Conservation (phyloP, 139 green algal species). For the Medakamo hakoo region DNA sequence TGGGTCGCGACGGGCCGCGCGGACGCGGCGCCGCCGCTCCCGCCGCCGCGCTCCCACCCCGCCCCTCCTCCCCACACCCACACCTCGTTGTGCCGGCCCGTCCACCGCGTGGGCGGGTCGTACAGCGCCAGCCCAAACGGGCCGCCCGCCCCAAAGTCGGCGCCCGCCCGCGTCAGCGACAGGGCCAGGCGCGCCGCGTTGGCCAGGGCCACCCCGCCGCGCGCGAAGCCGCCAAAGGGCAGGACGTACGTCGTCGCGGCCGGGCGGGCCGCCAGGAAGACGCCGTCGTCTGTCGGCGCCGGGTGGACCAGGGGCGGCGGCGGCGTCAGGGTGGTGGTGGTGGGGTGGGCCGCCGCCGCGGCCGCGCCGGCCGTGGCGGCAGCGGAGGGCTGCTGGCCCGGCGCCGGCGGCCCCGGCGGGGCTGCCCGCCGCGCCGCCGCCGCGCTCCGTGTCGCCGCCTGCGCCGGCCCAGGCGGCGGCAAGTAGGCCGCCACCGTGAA, state of each 20-base stretch:
- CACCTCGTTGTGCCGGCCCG: slow-evolving; percentile 12
- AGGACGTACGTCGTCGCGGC: not conserved
- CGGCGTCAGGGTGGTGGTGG: not conserved
- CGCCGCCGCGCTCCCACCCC: no score
- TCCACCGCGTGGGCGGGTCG: slow-evolving; percentile 7
- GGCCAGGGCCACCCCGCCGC: not conserved
- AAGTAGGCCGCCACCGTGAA: not conserved
- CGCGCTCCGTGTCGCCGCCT: no score
- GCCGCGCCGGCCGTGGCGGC: no score
- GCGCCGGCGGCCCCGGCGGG: no score
- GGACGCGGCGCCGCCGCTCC: no score
- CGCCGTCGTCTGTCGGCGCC: not conserved
- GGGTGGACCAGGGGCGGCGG: not conserved
- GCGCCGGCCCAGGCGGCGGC: no score
- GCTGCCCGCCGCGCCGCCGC: no score
- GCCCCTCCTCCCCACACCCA: slow-evolving; percentile 9
- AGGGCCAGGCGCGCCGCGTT: not conserved
- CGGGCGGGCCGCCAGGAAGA: not conserved
- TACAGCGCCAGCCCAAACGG: slow-evolving; percentile 12
- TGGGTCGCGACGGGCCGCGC: no score
- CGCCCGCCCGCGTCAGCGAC: not conserved
- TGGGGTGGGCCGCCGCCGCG: no score
- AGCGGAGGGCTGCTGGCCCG: no score
- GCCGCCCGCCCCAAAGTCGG: not conserved
- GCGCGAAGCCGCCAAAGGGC: not conserved